These are phyloP conservation scores for Rhizopus arrhizus DNA, from an alignment of 371 early-diverging fungal genomes.

Conservation along the genomic window DNA sequence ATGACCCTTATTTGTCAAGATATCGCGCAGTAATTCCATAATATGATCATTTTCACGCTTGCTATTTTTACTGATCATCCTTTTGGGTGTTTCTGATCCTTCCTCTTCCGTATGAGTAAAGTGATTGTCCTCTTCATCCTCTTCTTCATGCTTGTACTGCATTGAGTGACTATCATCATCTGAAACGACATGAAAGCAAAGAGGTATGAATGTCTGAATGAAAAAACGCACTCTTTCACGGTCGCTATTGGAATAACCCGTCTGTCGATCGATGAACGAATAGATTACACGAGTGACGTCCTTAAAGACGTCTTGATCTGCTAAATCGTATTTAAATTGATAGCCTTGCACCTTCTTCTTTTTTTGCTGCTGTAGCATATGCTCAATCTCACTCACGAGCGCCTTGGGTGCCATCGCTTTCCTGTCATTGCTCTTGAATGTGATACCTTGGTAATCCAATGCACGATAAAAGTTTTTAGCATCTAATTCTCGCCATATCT, in stretches of 20 bases:
- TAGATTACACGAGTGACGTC: slow-evolving; percentile 65
- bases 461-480: slow-evolving; percentile 95
- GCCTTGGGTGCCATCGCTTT: slow-evolving; percentile 75
- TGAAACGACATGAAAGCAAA: slow-evolving; percentile 41
- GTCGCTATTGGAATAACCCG: slow-evolving; percentile 62
- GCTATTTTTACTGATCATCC: slow-evolving; percentile 12
- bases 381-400: slow-evolving; percentile 45
- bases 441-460: slow-evolving; percentile 92
- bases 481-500: slow-evolving; percentile 96
- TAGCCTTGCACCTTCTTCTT: slow-evolving; percentile 30
- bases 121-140: slow-evolving; percentile 24
- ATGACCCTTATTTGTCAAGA: neutral
- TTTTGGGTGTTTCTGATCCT: neutral
- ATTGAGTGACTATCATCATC: slow-evolving; percentile 16
- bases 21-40: slow-evolving; percentile 21
- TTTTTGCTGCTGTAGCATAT: slow-evolving; percentile 1
- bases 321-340: slow-evolving; percentile 68
- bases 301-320: slow-evolving; percentile 61
- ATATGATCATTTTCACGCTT: slow-evolving; percentile 28
- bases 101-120: neutral
- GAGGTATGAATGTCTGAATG: slow-evolving; percentile 74
- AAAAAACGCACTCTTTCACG: slow-evolving; percentile 75
- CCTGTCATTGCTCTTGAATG: slow-evolving; percentile 87
- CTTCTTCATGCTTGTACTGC: slow-evolving; percentile 32
- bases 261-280: slow-evolving; percentile 55